These are phyloP conservation scores for Venturia asperata DNA, from an alignment of 2,329 filamentous ascomycete genomes.

Conservation along the genomic window DNA sequence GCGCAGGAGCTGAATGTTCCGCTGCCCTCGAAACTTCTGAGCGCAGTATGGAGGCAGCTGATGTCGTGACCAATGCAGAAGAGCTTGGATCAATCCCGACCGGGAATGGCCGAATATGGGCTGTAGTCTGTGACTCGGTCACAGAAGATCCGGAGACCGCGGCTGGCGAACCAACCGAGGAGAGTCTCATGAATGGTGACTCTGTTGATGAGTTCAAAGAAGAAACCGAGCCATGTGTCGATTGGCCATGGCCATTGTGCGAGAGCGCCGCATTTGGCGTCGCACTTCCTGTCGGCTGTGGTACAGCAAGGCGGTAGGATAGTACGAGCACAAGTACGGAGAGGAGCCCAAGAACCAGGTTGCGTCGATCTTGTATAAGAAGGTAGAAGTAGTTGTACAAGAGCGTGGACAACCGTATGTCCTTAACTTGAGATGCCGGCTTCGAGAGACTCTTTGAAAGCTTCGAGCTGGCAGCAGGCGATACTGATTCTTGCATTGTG, in stretches of 20 bases:
- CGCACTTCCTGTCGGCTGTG: not conserved
- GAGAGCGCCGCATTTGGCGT: not conserved
- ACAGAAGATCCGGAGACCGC: not conserved
- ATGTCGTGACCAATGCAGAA: not conserved
- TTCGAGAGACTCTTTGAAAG: slow-evolving; percentile 14
- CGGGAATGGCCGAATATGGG: not conserved
- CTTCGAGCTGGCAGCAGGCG: not conserved
- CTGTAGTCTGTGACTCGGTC: not conserved
- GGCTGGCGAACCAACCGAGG: not conserved
- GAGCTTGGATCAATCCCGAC: not conserved
- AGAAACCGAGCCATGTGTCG: not conserved
- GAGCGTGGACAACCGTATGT: slow-evolving; percentile 47
- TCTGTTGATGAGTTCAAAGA: not conserved
- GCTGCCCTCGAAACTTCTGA: no score
- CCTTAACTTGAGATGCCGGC: slow-evolving; percentile 21
- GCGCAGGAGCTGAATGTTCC: no score
- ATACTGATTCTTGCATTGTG: not conserved
- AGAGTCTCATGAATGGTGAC: not conserved
- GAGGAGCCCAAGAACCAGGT: slow-evolving; percentile 44
- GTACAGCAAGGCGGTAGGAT: slow-evolving; percentile 15
- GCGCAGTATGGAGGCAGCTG: no score
- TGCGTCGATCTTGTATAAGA: slow-evolving; percentile 46
- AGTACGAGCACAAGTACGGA: slow-evolving; percentile 39
- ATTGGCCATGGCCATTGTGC: not conserved
- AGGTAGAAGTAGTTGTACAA: slow-evolving; percentile 48